Evolutionary conservation across 768 basidiomycete genomes (phyloP).

Genomic region (Suillus tomentosus): DNA sequence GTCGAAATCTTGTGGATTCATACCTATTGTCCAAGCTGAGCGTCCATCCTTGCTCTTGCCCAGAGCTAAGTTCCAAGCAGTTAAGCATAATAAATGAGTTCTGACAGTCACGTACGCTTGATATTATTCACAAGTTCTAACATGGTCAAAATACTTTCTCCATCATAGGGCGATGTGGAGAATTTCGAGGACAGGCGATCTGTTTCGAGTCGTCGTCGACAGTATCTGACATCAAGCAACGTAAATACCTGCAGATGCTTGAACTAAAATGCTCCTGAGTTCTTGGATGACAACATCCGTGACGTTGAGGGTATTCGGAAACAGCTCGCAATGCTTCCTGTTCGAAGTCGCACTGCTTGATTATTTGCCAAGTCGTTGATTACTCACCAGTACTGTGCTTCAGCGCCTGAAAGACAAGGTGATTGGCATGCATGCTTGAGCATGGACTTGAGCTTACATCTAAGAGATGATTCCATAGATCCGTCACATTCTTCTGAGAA

Average conservation of each 20-base stretch:
- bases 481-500: conserved; percentile 22
- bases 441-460: conserved; percentile 25
- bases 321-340: conserved; percentile 35
- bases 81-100: not conserved
- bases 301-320: conserved; percentile 27
- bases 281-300: conserved; percentile 21
- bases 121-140: conserved; percentile 31
- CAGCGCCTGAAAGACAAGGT: conserved; percentile 22
- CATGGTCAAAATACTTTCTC: conserved; percentile 27
- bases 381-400: conserved; percentile 33
- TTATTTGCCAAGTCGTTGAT: too few relatives aligned
- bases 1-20: not conserved
- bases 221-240: not conserved
- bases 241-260: conserved; percentile 31
- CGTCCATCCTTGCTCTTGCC: conserved; percentile 13
- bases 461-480: conserved; percentile 16
- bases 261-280: conserved; percentile 27
- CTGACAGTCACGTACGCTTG: conserved; percentile 16
- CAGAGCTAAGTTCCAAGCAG: not conserved
- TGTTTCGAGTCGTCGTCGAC: conserved; percentile 11
- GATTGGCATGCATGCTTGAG: conserved; percentile 7
- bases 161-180: conserved; percentile 33
- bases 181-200: conserved; percentile 34
- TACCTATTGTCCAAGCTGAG: conserved; percentile 31
- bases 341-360: not conserved